Percentiles rank a stretch among this genome's conserved stretches.
phyloP scores from a whole-genome alignment of 78 protist genomes.

The Corallochytrium limacisporum region DNA sequence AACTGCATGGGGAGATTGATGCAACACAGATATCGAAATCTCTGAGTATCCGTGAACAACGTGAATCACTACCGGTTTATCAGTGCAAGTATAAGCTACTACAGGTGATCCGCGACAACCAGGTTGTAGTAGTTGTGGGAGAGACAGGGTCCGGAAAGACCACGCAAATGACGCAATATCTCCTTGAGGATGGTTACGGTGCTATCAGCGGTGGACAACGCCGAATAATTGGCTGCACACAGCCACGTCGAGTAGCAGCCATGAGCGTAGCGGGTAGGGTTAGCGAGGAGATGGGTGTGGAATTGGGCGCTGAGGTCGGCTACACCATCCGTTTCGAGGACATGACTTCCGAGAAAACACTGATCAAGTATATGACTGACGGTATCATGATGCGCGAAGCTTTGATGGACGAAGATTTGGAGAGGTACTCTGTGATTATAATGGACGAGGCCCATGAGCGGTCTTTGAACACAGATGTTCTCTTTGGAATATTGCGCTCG shows the following conservation, averaged over 20 bases:
- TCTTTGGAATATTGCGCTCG: constrained; percentile 72
- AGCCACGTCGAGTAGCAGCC: constrained; percentile 97
- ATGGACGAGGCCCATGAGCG: constrained; percentile 99
- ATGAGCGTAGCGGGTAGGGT: constrained; percentile 91
- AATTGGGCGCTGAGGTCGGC: constrained; percentile 55
- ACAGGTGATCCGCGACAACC: constrained; percentile 65
- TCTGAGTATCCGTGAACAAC: constrained; percentile 72
- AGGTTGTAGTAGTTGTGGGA: constrained; percentile 79
- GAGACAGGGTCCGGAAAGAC: constrained; percentile 97
- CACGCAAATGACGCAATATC: constrained; percentile 90
- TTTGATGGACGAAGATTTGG: constrained; percentile 58
- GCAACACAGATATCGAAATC: constrained; percentile 67
- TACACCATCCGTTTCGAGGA: constrained; percentile 90
- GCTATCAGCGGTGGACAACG: too few relatives aligned
- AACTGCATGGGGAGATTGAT: constrained; percentile 18
- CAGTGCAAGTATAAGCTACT: constrained; percentile 52
- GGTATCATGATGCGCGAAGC: constrained; percentile 88
- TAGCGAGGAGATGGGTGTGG: constrained; percentile 69
- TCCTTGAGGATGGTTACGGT: constrained; percentile 80
- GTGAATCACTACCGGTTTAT: constrained; percentile 86
- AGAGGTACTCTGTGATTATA: constrained; percentile 62
- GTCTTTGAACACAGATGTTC: constrained; percentile 88
- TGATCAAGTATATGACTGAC: constrained; percentile 93
- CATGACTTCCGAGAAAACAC: constrained; percentile 44
- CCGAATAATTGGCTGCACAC: constrained; percentile 90